Conservation (phyloP, 2,329 filamentous ascomycete genomes). For the Colletotrichum sansevieriae region DNA sequence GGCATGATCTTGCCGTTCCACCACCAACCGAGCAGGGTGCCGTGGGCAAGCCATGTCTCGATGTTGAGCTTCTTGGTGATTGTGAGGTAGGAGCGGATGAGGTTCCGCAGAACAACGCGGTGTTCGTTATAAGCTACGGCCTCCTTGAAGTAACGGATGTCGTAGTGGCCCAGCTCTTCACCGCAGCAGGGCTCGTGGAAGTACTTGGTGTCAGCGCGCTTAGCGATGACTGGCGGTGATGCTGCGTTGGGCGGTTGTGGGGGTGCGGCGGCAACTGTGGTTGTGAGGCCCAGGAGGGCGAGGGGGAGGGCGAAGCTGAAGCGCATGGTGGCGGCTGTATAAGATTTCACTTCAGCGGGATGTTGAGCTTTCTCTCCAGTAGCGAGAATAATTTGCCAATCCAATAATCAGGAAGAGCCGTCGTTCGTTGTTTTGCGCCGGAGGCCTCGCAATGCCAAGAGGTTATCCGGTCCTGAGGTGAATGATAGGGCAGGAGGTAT, state of each 20-base stretch:
- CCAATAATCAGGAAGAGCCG: background rate
- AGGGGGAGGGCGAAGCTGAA: constrained; percentile 25
- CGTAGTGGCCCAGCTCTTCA: constrained; percentile 78
- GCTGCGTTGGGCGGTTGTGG: constrained; percentile 13
- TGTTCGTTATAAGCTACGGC: constrained; percentile 76
- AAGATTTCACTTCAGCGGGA: background rate
- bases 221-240: constrained; percentile 22
- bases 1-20: constrained; percentile 85
- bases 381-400: background rate
- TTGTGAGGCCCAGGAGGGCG: constrained; percentile 25
- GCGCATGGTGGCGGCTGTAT: constrained; percentile 23
- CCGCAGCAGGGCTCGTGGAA: constrained; percentile 74
- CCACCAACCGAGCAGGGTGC: constrained; percentile 89
- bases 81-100: constrained; percentile 80
- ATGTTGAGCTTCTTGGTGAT: constrained; percentile 74
- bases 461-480: too few relatives aligned
- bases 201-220: constrained; percentile 62
- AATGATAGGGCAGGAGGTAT: constrained; percentile 4
- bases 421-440: background rate
- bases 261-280: constrained; percentile 28
- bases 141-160: constrained; percentile 75
- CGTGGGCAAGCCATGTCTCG: constrained; percentile 90
- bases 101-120: constrained; percentile 73
- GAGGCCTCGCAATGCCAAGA: constrained; percentile 27
- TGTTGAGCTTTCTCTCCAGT: background rate